These are phyloP conservation scores for Trichomonascaceae sp. DNA, from an alignment of 1,139 yeast species.

Conservation along the genomic window DNA sequence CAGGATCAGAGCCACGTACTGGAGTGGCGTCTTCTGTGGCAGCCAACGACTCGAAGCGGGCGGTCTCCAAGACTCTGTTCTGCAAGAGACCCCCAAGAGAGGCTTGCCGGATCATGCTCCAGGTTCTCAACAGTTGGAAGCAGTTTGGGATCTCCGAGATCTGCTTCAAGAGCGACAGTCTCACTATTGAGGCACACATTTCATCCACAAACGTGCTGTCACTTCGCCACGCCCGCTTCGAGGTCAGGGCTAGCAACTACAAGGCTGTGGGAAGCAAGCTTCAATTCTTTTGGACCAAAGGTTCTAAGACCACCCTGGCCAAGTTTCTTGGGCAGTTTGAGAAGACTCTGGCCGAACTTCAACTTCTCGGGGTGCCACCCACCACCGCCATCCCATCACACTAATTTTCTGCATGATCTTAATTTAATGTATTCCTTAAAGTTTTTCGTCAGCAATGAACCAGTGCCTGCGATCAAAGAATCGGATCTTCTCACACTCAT, in stretches of 20 bases:
- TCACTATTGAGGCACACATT: constrained; percentile 22
- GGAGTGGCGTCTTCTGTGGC: not conserved
- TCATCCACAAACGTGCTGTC: constrained; percentile 24
- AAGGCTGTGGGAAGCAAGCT: not conserved
- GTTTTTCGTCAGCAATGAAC: too few species aligned
- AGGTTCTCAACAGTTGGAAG: constrained; percentile 24
- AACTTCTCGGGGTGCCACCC: too few species aligned
- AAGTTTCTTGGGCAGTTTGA: not conserved
- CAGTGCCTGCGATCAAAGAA: too few species aligned
- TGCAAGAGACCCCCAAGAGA: constrained; percentile 16
- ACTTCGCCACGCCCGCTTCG: constrained; percentile 22
- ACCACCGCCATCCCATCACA: too few species aligned
- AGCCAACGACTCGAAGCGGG: not conserved
- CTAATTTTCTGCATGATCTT: too few species aligned
- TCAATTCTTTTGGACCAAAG: not conserved
- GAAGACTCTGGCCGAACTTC: not conserved
- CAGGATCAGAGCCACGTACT: too few species aligned
- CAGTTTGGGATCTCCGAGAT: constrained; percentile 24
- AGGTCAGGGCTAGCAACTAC: constrained; percentile 13
- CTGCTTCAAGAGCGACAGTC: constrained; percentile 14
- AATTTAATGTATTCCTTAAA: too few species aligned
- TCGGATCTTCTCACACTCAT: too few species aligned
- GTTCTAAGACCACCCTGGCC: not conserved
- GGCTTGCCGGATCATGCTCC: constrained; percentile 20
- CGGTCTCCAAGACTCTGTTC: constrained; percentile 15